phyloP scores from a whole-genome alignment of 306 rosid genomes.

The Castanopsis chinensis region DNA sequence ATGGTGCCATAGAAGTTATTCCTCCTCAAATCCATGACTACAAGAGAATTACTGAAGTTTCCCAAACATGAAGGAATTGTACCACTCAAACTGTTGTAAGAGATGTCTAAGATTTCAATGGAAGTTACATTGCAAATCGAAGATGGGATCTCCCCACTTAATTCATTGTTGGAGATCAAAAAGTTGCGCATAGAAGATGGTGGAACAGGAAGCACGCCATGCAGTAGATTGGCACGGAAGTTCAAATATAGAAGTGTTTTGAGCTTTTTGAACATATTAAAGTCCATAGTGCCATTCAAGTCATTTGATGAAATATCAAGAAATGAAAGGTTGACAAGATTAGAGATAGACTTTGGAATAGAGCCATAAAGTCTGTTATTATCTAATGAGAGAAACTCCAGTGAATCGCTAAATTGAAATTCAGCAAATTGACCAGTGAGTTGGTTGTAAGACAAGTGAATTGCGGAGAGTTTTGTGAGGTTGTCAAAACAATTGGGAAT shows the following conservation, averaged over 20 bases:
- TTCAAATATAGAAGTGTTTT: not conserved
- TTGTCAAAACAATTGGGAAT: too few species aligned
- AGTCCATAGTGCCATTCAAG: conserved; percentile 3
- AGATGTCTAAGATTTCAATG: not conserved
- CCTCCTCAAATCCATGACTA: conserved; percentile 15
- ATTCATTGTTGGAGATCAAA: conserved; percentile 23
- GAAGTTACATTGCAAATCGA: not conserved
- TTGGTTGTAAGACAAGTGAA: too few species aligned
- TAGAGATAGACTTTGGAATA: conserved; percentile 17
- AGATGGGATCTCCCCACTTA: conserved; percentile 24
- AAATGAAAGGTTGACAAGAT: not conserved
- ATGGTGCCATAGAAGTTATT: conserved; percentile 33
- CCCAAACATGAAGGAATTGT: conserved; percentile 26
- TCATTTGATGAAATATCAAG: not conserved
- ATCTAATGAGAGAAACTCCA: not conserved
- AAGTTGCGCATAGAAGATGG: not conserved
- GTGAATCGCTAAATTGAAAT: not conserved
- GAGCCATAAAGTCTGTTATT: not conserved
- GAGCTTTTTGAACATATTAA: not conserved
- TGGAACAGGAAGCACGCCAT: conserved; percentile 27
- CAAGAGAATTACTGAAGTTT: not conserved
- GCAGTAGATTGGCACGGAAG: conserved; percentile 1
- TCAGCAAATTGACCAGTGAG: not conserved
- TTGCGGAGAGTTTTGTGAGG: too few species aligned
- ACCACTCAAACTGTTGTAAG: conserved; percentile 18